Base-by-base conservation (phyloP, 2,329 filamentous ascomycete species). In the Pseudopithomyces chartarum region DNA sequence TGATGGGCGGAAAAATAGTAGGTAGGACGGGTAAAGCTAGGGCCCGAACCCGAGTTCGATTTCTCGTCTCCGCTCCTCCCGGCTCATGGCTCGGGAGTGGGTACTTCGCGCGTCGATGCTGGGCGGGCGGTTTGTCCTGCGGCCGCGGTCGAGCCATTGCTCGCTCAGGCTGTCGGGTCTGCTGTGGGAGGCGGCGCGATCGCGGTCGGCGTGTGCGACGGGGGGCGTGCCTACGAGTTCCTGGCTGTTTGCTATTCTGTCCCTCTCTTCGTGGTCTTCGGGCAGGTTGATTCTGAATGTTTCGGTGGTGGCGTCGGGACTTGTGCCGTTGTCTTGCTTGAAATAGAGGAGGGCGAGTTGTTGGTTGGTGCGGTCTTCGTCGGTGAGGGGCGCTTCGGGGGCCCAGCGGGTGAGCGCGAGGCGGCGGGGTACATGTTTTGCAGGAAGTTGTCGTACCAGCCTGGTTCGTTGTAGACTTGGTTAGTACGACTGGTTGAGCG, bases 311-410 rank as follows among this genome's bases (percentile, higher is more conserved):
- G 76, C 66, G 61, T 75, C 62, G 34, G 73, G 58, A 54, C 69
- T 67, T 19, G 70, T 58, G 58, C 71, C 68, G 3, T 66, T 54
- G 45, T 79, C 74, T 23, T 62, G 61, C 54, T 71, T 71, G 54
- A 73, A 65, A 15, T 82, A 75, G 0, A 84, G 73, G 59, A 78
- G 73, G n/a, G 80, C 74, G 76, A 82, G 81, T 58, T 83, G 81
- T 61, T 81, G 79, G 29, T 80, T 78, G 55, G 81, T 79, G 57
- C 77, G 71, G 48, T 83, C 81, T 52, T 82, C 79, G 62, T 84
- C 81, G 20, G 75, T 75, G 52, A 80, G 61, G 0, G 66, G 53
- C 3, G 62, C 33, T 22, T 65, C 59, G 15, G 67, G 4, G 70
- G 66, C n/a, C 61, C 63, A 19, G 63, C 61, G 13, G 65, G 63